A percentile compares a stretch with the other conserved stretches of the same genome.
Evolutionary conservation across 768 basidiomycete species (phyloP).

Genomic region (Rhizopogon vesiculosus): DNA sequence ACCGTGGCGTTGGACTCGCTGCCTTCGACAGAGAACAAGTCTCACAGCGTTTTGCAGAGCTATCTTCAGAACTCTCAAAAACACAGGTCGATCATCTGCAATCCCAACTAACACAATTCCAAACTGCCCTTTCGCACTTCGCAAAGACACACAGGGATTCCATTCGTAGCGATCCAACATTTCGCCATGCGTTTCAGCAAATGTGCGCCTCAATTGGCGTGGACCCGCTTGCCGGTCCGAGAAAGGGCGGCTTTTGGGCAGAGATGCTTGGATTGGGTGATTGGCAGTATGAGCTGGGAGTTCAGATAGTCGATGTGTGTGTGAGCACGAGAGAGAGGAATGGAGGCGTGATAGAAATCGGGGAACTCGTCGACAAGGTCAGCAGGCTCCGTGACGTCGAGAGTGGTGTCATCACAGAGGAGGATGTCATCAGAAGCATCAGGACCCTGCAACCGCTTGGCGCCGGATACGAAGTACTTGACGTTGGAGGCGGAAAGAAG

Average conservation of each 20-base stretch:
- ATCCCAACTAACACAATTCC: slow-evolving; percentile 80
- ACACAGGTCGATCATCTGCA: slow-evolving; percentile 77
- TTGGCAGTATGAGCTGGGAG: slow-evolving; percentile 94
- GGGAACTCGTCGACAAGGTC: slow-evolving; percentile 77
- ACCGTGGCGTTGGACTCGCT: slow-evolving; percentile 81
- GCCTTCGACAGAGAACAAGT: slow-evolving; percentile 88
- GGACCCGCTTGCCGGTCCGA: slow-evolving; percentile 85
- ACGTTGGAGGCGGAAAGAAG: slow-evolving; percentile 61
- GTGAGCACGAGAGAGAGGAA: slow-evolving; percentile 85
- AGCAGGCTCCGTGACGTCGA: slow-evolving; percentile 67
- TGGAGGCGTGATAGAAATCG: slow-evolving; percentile 89
- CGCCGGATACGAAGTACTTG: slow-evolving; percentile 86
- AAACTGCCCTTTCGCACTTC: slow-evolving; percentile 72
- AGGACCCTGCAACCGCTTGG: slow-evolving; percentile 84
- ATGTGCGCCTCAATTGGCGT: slow-evolving; percentile 96
- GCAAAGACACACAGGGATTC: slow-evolving; percentile 79
- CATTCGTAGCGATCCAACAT: slow-evolving; percentile 79
- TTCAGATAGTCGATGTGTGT: slow-evolving; percentile 92
- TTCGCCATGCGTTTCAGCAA: slow-evolving; percentile 89
- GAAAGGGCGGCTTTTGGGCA: slow-evolving; percentile 88
- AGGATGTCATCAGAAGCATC: slow-evolving; percentile 81
- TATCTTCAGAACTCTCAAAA: slow-evolving; percentile 74
- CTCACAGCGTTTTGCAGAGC: slow-evolving; percentile 71
- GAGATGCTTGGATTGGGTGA: slow-evolving; percentile 86
- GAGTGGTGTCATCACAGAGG: slow-evolving; percentile 72